phyloP scores from a whole-genome alignment of 371 early-diverging fungal genomes.

The Funneliformis caledonium region DNA sequence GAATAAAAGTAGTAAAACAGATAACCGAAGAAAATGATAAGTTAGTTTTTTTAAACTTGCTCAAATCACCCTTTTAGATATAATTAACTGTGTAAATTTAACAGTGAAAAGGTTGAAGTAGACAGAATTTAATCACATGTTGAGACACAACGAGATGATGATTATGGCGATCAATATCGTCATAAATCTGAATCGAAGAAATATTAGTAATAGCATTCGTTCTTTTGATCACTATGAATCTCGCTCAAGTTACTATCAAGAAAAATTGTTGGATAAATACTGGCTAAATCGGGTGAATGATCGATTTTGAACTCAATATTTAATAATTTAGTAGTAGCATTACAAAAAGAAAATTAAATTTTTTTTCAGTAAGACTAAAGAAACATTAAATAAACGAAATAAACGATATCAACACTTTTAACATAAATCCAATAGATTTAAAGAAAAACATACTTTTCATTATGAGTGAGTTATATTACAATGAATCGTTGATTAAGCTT shows the following conservation, averaged over 20 bases:
- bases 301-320: not conserved
- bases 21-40: not conserved
- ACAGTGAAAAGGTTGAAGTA: slow-evolving; percentile 17
- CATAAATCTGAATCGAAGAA: slow-evolving; percentile 10
- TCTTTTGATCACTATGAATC: not conserved
- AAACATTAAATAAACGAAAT: too few relatives aligned
- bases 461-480: too few relatives aligned
- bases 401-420: too few relatives aligned
- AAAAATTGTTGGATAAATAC: not conserved
- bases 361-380: too few relatives aligned
- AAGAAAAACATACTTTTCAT: too few relatives aligned
- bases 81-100: not conserved
- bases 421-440: too few relatives aligned
- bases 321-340: too few relatives aligned
- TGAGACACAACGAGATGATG: slow-evolving; percentile 8
- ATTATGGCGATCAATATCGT: not conserved
- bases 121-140: slow-evolving; percentile 31
- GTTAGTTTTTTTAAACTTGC: not conserved
- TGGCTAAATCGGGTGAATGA: not conserved
- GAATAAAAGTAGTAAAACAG: not conserved
- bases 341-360: too few relatives aligned
- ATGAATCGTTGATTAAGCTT: too few relatives aligned
- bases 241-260: not conserved
- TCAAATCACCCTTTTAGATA: not conserved
- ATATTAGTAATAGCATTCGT: not conserved